These are phyloP conservation scores for Gracilaria gracilis DNA, from an alignment of 23 red algal genomes.

Conservation along the genomic window DNA sequence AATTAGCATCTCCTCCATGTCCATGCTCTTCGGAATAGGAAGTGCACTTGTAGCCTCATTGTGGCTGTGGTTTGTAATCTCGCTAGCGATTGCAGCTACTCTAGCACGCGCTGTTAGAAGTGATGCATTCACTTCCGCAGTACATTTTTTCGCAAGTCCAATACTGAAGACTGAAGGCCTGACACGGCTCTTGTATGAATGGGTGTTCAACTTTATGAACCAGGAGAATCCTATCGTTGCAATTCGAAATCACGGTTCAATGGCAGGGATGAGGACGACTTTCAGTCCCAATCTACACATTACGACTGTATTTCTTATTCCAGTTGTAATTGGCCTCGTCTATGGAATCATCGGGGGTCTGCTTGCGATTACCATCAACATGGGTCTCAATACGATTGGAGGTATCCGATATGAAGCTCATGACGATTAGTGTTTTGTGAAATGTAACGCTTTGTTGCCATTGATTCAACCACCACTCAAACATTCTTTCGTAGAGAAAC, in stretches of 20 bases:
- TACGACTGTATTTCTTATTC: slow-evolving; percentile 42
- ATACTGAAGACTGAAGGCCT: slow-evolving; percentile 5
- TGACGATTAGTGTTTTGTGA: slow-evolving; percentile 28
- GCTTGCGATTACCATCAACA: slow-evolving; percentile 31
- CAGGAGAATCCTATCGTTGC: slow-evolving; percentile 39
- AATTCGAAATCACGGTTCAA: slow-evolving; percentile 14
- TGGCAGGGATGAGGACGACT: slow-evolving; percentile 16
- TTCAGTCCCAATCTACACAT: slow-evolving; percentile 35
- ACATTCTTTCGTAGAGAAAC: background rate
- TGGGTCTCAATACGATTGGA: slow-evolving; percentile 31
- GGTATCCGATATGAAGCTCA: slow-evolving; percentile 53
- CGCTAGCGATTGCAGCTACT: slow-evolving; percentile 44
- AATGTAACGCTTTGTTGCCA: background rate
- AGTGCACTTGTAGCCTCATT: slow-evolving; percentile 26
- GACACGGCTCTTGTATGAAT: slow-evolving; percentile 53
- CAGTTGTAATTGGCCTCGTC: slow-evolving; percentile 32
- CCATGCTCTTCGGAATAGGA: slow-evolving; percentile 49
- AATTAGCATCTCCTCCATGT: slow-evolving; percentile 41
- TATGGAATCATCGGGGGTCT: slow-evolving; percentile 12
- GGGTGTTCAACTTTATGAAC: slow-evolving; percentile 53
- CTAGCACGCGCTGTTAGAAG: slow-evolving; percentile 15
- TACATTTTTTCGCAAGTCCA: slow-evolving; percentile 26
- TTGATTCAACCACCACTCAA: background rate
- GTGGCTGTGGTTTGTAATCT: slow-evolving; percentile 52
- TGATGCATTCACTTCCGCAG: background rate